Percentiles rank a stretch among this genome's conserved stretches.
Conservation (phyloP, 495 filamentous ascomycete genomes). For the Friedmanniomyces simplex region DNA sequence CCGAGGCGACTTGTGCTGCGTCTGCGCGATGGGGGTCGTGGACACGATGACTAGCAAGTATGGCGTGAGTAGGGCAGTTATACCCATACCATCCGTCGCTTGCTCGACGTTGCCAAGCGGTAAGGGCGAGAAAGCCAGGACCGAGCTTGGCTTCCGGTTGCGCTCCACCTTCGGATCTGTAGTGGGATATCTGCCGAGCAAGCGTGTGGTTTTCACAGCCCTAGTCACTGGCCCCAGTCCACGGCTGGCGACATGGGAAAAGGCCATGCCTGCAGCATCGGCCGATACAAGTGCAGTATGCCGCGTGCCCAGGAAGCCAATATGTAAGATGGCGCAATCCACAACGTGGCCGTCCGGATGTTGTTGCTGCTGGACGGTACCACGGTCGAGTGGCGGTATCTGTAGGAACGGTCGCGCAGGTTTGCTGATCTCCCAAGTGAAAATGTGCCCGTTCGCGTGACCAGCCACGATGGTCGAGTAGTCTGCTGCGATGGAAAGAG, state of each 20-base stretch:
- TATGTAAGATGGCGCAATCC: constrained; percentile 65
- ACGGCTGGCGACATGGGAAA: constrained; percentile 88
- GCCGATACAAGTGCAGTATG: constrained; percentile 98
- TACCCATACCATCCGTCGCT: constrained; percentile 72
- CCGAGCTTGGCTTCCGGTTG: constrained; percentile 83
- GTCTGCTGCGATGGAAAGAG: constrained; percentile 85
- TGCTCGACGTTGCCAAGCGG: constrained; percentile 89
- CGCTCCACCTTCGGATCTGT: constrained; percentile 42
- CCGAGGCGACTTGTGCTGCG: constrained; percentile 81
- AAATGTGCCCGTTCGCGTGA: constrained; percentile 83
- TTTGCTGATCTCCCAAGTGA: constrained; percentile 86
- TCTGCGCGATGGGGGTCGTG: constrained; percentile 89
- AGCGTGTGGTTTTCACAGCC: constrained; percentile 77
- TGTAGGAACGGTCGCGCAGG: constrained; percentile 78
- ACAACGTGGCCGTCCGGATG: constrained; percentile 71
- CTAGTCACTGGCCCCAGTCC: constrained; percentile 79
- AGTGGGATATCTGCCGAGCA: constrained; percentile 81
- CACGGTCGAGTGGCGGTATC: constrained; percentile 62
- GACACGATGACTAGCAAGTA: constrained; percentile 94
- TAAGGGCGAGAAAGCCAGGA: constrained; percentile 81
- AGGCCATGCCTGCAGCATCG: constrained; percentile 92
- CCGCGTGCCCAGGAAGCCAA: constrained; percentile 89
- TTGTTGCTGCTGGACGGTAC: constrained; percentile 49
- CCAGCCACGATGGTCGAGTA: constrained; percentile 83
- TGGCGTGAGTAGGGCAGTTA: constrained; percentile 92